phyloP scores from a whole-genome alignment of 148 eudicot genomes.

The Rhododendron molle region DNA sequence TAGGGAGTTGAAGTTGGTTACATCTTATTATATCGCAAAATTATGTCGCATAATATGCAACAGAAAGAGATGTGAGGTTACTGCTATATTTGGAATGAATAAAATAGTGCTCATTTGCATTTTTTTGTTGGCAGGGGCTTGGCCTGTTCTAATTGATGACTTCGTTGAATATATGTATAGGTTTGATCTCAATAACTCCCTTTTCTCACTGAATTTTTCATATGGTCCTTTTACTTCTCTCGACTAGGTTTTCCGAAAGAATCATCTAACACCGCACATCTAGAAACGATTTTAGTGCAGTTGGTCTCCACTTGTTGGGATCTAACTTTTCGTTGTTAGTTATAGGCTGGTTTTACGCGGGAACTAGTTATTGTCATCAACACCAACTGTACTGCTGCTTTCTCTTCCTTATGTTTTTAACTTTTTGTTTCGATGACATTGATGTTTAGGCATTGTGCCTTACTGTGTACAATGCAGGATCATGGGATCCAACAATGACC shows the following conservation, averaged over 20 bases:
- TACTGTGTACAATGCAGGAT: constrained; percentile 35
- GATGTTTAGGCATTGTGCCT: not conserved
- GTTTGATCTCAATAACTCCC: not conserved
- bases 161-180: constrained; percentile 22
- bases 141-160: constrained; percentile 91
- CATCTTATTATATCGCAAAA: not conserved
- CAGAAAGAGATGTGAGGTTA: not conserved
- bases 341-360: not conserved
- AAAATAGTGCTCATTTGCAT: not conserved
- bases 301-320: not conserved
- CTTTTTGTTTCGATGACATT: not conserved
- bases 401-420: not conserved
- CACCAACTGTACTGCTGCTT: not conserved
- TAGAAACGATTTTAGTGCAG: not conserved
- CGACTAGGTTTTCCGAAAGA: not conserved
- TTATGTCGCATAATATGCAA: not conserved
- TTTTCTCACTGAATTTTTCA: not conserved
- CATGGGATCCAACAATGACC: constrained; percentile 40
- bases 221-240: not conserved
- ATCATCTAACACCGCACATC: not conserved
- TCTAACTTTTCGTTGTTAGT: not conserved
- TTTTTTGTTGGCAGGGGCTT: constrained; percentile 59
- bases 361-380: not conserved
- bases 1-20: constrained; percentile 5
- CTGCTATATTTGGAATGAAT: not conserved